A percentile compares a stretch with the other conserved stretches of the same genome.
These are phyloP conservation scores for Acanthamoeba lenticulata DNA, from an alignment of 208 protist genomes.

Conservation along the genomic window DNA sequence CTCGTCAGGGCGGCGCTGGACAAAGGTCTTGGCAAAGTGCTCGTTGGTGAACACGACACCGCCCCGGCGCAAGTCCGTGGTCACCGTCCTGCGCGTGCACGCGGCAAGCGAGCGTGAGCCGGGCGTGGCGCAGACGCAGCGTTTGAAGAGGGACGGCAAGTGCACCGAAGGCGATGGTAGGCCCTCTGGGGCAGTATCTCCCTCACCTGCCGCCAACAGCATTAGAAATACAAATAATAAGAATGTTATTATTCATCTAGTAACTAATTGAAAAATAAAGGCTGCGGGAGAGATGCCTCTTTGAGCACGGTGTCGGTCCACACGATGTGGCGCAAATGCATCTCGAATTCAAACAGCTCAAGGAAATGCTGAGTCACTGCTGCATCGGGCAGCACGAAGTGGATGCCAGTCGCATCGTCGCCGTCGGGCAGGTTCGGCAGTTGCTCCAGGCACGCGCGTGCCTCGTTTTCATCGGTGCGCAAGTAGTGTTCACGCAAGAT, in stretches of 20 bases:
- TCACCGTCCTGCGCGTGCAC: neutral
- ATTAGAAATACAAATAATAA: neutral
- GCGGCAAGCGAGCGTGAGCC: too few species aligned
- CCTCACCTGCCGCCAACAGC: neutral
- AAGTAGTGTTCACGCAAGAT: slow-evolving; percentile 82
- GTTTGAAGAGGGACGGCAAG: neutral
- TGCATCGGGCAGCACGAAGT: slow-evolving; percentile 82
- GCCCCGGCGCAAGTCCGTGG: neutral
- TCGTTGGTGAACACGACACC: slow-evolving; percentile 4
- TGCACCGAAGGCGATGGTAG: neutral
- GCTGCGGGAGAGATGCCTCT: slow-evolving; percentile 74
- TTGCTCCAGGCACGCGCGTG: neutral
- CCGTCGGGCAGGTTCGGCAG: neutral
- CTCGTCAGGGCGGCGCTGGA: neutral
- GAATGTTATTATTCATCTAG: neutral
- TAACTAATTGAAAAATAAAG: too few species aligned
- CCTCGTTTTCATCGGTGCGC: slow-evolving; percentile 77
- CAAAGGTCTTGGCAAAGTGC: neutral
- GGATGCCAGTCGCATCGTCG: neutral
- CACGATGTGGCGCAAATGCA: slow-evolving; percentile 78
- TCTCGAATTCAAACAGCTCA: slow-evolving; percentile 84
- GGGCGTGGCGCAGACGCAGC: too few species aligned
- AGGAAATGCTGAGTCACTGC: slow-evolving; percentile 85
- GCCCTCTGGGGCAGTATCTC: neutral
- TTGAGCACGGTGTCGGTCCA: slow-evolving; percentile 82